A percentile compares a stretch with the other conserved stretches of the same genome.
phyloP scores from a whole-genome alignment of 345 rosid species.

The Rhodomyrtus tomentosa region DNA sequence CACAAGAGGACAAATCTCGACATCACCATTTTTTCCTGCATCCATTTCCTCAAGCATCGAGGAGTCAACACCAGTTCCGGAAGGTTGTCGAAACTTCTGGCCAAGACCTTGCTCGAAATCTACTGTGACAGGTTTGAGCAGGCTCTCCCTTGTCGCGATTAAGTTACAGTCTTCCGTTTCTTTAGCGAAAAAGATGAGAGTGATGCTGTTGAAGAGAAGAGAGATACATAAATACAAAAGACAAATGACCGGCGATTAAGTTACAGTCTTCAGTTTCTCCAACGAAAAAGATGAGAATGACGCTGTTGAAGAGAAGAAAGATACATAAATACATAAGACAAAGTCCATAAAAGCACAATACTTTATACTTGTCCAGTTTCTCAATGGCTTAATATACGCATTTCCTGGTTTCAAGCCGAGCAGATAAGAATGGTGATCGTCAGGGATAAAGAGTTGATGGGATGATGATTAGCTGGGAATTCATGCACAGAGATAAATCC shows the following conservation, averaged over 20 bases:
- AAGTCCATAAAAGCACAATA: background rate
- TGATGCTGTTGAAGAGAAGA: constrained; percentile 20
- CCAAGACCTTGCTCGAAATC: constrained; percentile 36
- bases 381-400: background rate
- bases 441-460: background rate
- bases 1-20: constrained; percentile 32
- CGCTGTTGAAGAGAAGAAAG: constrained; percentile 13
- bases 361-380: background rate
- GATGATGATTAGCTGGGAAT: background rate
- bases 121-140: constrained; percentile 15
- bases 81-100: constrained; percentile 42
- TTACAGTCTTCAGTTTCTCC: constrained; percentile 31
- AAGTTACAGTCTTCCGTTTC: constrained; percentile 29
- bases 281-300: constrained; percentile 31
- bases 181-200: constrained; percentile 31
- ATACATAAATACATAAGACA: background rate
- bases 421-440: background rate
- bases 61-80: constrained; percentile 38
- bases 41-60: constrained; percentile 23
- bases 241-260: constrained; percentile 8
- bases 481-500: background rate
- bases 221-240: background rate
- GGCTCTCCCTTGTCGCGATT: constrained; percentile 20
- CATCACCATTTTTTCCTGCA: constrained; percentile 8
- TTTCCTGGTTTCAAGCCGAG: background rate